A percentile compares a stretch with the other conserved stretches of the same genome.
Evolutionary conservation across 2,329 filamentous ascomycete species (phyloP).

Genomic region (Grosmannia huntii): DNA sequence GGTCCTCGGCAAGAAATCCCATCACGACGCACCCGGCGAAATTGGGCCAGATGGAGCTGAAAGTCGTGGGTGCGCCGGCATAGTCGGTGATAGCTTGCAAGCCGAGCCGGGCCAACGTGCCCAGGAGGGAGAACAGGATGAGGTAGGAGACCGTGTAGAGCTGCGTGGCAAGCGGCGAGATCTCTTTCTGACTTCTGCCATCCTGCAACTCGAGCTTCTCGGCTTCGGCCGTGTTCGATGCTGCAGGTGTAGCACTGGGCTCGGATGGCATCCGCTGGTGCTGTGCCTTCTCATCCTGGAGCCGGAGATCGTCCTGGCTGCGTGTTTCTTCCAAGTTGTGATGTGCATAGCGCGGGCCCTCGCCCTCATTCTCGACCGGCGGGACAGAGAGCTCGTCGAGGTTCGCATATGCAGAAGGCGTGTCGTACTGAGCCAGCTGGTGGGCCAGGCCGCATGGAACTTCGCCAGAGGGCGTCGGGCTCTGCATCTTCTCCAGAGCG

Average conservation of each 20-base stretch:
- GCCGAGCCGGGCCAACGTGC: constrained; percentile 71
- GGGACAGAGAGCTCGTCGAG: constrained; percentile 29
- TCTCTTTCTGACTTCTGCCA: constrained; percentile 1
- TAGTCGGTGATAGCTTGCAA: constrained; percentile 75
- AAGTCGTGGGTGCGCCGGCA: constrained; percentile 62
- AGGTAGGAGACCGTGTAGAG: constrained; percentile 69
- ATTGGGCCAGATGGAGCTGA: constrained; percentile 75
- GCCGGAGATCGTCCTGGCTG: constrained; percentile 7
- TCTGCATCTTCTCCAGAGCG: not conserved
- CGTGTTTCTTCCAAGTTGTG: constrained; percentile 26
- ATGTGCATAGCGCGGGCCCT: constrained; percentile 22
- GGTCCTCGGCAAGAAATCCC: constrained; percentile 52
- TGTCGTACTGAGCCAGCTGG: constrained; percentile 17
- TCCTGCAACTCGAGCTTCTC: constrained; percentile 4
- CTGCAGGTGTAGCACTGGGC: not conserved
- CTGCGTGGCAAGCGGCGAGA: constrained; percentile 41
- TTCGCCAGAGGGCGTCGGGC: not conserved
- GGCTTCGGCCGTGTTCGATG: not conserved
- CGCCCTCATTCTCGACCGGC: constrained; percentile 20
- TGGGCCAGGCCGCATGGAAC: not conserved
- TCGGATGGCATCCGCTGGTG: not conserved
- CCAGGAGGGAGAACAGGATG: constrained; percentile 71
- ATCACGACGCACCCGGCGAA: constrained; percentile 68
- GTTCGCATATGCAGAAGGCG: constrained; percentile 26
- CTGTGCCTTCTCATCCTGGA: not conserved